Evolutionary conservation across 768 basidiomycete species (phyloP).

Genomic region (Termitomyces sp.): DNA sequence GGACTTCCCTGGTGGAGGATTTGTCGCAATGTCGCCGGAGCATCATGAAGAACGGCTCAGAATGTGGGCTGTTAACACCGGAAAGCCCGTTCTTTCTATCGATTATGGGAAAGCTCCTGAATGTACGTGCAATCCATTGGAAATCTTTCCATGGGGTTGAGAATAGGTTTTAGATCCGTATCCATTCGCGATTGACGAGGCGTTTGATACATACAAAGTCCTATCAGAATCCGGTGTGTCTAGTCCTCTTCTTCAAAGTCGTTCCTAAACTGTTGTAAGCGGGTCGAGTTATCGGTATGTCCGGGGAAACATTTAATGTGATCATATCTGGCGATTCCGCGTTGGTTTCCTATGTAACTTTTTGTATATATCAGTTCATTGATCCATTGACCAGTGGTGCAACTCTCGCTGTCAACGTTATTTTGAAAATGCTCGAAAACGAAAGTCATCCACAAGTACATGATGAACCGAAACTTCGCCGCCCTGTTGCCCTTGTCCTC

Average conservation of each 20-base stretch:
- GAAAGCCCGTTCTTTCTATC: slow-evolving; percentile 76
- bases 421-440: slow-evolving; percentile 79
- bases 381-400: slow-evolving; percentile 59
- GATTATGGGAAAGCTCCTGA: slow-evolving; percentile 98
- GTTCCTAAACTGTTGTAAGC: slow-evolving; percentile 24
- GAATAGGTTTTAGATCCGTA: slow-evolving; percentile 68
- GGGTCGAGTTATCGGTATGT: slow-evolving; percentile 83
- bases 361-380: slow-evolving; percentile 2
- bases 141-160: not conserved
- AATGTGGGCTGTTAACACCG: slow-evolving; percentile 76
- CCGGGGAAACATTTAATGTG: slow-evolving; percentile 70
- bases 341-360: slow-evolving; percentile 47
- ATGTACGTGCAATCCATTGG: slow-evolving; percentile 44
- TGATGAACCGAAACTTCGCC: slow-evolving; percentile 43
- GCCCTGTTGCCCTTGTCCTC: slow-evolving; percentile 78
- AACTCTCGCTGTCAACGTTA: slow-evolving; percentile 76
- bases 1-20: slow-evolving; percentile 95
- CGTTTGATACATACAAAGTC: slow-evolving; percentile 83
- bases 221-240: slow-evolving; percentile 63
- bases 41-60: slow-evolving; percentile 94
- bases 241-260: not conserved
- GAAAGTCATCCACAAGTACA: slow-evolving; percentile 28
- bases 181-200: slow-evolving; percentile 94
- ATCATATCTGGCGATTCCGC: slow-evolving; percentile 95
- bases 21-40: slow-evolving; percentile 92